phyloP scores from a whole-genome alignment of 768 basidiomycete genomes.

The Filobasidium wieringae region DNA sequence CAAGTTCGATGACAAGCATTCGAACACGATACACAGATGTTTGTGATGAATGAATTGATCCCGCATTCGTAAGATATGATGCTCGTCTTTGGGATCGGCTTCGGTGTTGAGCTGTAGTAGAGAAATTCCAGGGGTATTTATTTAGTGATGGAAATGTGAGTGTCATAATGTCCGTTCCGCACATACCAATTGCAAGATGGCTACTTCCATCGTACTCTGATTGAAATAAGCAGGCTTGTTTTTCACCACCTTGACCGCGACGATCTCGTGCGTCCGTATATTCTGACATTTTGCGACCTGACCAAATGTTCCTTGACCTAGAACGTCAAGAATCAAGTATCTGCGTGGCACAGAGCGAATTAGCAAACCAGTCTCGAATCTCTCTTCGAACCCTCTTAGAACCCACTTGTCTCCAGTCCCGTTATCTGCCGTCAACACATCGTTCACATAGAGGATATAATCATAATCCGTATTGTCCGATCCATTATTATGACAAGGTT shows the following conservation, averaged over 20 bases:
- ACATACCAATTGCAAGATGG: constrained; percentile 82
- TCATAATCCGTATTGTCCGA: constrained; percentile 99
- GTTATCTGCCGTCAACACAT: constrained; percentile 87
- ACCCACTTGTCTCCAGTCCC: constrained; percentile 70
- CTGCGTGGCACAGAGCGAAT: constrained; percentile 40
- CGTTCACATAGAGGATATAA: constrained; percentile 98
- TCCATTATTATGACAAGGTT: constrained; percentile 88
- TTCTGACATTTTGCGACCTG: constrained; percentile 99
- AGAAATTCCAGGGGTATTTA: constrained; percentile 5
- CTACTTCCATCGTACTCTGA: constrained; percentile 99
- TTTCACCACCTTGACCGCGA: constrained; percentile 98
- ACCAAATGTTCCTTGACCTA: constrained; percentile 97
- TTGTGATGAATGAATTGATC: constrained; percentile 95
- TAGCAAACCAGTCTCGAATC: neutral
- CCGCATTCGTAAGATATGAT: constrained; percentile 86
- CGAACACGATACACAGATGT: constrained; percentile 95
- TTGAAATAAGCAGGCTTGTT: constrained; percentile 99
- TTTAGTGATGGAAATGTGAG: no score
- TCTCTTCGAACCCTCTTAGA: constrained; percentile 11
- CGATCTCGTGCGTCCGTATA: constrained; percentile 97
- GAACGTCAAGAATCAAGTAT: constrained; percentile 92
- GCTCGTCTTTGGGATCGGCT: constrained; percentile 86
- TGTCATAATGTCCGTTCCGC: no score
- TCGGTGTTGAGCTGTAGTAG: constrained; percentile 72
- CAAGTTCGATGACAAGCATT: constrained; percentile 88